A percentile compares a stretch with the other conserved stretches of the same genome.
These are phyloP conservation scores for Xerocomus minutiporus DNA, from an alignment of 1,284 basidiomycete genomes.

Conservation along the genomic window DNA sequence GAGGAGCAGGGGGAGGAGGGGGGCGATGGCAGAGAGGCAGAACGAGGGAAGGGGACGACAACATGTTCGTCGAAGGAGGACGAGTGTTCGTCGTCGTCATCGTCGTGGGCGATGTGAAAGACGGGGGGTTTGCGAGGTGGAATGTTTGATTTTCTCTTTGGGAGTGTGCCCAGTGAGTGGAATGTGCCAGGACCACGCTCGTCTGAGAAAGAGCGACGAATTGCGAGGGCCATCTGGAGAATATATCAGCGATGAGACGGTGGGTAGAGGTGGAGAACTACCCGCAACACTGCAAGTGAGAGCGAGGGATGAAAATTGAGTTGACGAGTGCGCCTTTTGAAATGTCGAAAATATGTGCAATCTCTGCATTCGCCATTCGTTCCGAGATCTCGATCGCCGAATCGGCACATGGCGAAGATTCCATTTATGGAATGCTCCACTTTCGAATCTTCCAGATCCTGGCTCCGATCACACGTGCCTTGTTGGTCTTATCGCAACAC, in stretches of 20 bases:
- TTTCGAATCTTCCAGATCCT: conserved; percentile 23
- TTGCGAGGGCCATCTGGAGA: conserved; percentile 16
- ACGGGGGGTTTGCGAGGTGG: conserved; percentile 18
- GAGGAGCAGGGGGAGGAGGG: not conserved
- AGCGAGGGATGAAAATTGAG: not conserved
- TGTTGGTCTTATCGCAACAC: conserved; percentile 17
- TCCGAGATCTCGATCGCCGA: conserved; percentile 28
- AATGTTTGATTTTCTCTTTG: conserved; percentile 35
- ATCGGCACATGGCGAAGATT: conserved; percentile 3
- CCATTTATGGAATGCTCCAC: conserved; percentile 20
- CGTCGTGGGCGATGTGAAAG: conserved; percentile 27
- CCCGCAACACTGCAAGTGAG: not conserved
- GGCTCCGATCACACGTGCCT: conserved; percentile 20
- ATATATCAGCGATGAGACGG: conserved; percentile 7
- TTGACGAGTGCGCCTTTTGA: conserved; percentile 1
- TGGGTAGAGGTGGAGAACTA: not conserved
- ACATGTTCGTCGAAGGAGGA: conserved; percentile 14
- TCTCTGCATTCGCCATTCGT: not conserved
- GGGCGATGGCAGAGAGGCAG: conserved; percentile 18
- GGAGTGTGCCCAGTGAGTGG: conserved; percentile 46
- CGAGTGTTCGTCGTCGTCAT: conserved; percentile 16
- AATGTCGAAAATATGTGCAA: not conserved
- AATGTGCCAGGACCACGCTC: conserved; percentile 52
- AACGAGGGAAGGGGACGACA: conserved; percentile 31
- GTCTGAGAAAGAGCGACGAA: conserved; percentile 40